Conservation (phyloP, 2,329 filamentous ascomycete genomes). For the Didymella segeticola region DNA sequence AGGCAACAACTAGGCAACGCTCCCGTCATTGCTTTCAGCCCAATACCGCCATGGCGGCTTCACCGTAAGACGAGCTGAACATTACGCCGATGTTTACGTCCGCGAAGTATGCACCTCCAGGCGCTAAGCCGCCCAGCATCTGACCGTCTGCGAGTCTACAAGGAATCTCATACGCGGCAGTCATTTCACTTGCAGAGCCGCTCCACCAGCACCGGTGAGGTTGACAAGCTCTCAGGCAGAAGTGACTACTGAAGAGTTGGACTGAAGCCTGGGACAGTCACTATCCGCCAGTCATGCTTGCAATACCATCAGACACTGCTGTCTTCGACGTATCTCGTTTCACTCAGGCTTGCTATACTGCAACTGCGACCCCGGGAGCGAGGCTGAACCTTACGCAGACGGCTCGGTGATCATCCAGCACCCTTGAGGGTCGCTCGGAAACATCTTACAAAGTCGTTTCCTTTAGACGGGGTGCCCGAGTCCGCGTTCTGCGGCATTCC, state of each 20-base stretch:
- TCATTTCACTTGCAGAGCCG: constrained; percentile 15
- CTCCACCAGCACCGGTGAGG: constrained; percentile 45
- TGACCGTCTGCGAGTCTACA: constrained; percentile 31
- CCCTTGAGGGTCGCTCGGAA: neutral
- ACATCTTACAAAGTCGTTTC: neutral
- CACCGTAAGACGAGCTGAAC: constrained; percentile 39
- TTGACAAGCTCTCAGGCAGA: constrained; percentile 39
- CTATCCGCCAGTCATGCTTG: neutral
- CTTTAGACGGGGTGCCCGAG: neutral
- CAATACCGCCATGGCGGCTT: constrained; percentile 26
- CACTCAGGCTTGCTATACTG: neutral
- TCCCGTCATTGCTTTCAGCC: constrained; percentile 20
- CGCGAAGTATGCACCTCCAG: constrained; percentile 19
- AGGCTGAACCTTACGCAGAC: constrained; percentile 4
- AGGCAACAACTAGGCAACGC: constrained; percentile 41
- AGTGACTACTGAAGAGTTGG: constrained; percentile 26
- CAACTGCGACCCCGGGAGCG: neutral
- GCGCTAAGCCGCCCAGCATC: constrained; percentile 23
- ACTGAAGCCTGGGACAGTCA: neutral
- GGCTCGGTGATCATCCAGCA: neutral
- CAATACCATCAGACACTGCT: neutral
- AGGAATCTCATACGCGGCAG: constrained; percentile 14
- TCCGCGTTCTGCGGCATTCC: constrained; percentile 11
- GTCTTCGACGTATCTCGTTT: neutral
- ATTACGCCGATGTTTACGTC: constrained; percentile 14